Percentiles rank a stretch among this genome's conserved stretches.
Conservation (phyloP, 805 yeast species). For the Candida rishiriensis region DNA sequence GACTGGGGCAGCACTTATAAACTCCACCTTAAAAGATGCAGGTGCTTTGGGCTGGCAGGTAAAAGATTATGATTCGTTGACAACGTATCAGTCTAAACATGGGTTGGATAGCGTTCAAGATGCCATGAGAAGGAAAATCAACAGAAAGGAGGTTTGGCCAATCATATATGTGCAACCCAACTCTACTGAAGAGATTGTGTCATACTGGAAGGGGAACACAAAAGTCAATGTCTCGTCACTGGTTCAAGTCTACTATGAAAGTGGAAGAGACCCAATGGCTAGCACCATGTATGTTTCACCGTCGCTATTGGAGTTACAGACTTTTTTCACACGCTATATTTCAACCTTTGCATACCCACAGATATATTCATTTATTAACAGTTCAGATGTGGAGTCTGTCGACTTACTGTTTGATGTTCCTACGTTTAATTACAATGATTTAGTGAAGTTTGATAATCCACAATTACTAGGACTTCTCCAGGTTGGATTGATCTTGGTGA, state of each 20-base stretch:
- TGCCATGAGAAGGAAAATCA: constrained; percentile 32
- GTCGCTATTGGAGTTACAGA: constrained; percentile 31
- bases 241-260: constrained; percentile 41
- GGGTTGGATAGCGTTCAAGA: background rate
- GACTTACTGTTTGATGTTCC: constrained; percentile 1
- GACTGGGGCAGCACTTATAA: background rate
- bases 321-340: constrained; percentile 11
- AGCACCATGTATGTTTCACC: constrained; percentile 40
- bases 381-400: background rate
- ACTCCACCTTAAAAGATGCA: background rate
- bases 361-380: background rate
- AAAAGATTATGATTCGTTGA: background rate
- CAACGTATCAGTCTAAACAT: background rate
- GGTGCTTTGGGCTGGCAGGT: background rate
- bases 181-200: constrained; percentile 36
- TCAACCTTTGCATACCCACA: background rate
- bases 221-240: constrained; percentile 14
- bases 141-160: constrained; percentile 52
- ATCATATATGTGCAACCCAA: constrained; percentile 45
- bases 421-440: constrained; percentile 36
- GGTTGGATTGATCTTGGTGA: constrained; percentile 60
- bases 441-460: constrained; percentile 43
- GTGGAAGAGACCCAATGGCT: constrained; percentile 50
- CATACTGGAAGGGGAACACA: background rate
- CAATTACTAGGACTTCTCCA: constrained; percentile 56